A percentile compares a stretch with the other conserved stretches of the same genome.
Conservation (phyloP, 257 asterid genomes). For the Nicotiana obtusifolia region DNA sequence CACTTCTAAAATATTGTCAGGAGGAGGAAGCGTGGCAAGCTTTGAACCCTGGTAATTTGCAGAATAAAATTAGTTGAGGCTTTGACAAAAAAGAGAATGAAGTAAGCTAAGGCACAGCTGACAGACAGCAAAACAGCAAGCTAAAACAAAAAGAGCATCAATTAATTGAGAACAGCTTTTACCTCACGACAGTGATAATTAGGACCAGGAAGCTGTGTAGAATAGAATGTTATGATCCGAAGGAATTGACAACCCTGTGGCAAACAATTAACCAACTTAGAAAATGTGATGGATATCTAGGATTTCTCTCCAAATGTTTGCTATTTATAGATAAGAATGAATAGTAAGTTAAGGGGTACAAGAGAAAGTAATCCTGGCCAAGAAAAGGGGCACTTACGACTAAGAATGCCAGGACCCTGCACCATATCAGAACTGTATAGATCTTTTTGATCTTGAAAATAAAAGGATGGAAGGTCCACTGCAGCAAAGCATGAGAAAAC, state of each 20-base stretch:
- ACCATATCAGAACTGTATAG: slow-evolving; percentile 92
- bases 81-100: neutral
- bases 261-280: slow-evolving; percentile 12
- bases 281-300: neutral
- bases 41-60: slow-evolving; percentile 67
- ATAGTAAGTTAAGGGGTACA: neutral
- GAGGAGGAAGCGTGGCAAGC: slow-evolving; percentile 85
- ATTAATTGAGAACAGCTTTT: neutral
- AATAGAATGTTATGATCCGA: slow-evolving; percentile 84
- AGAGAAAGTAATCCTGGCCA: neutral
- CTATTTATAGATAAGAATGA: neutral
- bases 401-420: slow-evolving; percentile 93
- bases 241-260: slow-evolving; percentile 82
- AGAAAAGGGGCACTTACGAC: slow-evolving; percentile 52
- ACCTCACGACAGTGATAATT: slow-evolving; percentile 99
- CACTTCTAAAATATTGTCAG: slow-evolving; percentile 57
- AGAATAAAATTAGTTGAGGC: neutral
- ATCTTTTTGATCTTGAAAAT: slow-evolving; percentile 80
- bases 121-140: neutral
- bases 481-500: slow-evolving; percentile 31
- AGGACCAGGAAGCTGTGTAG: slow-evolving; percentile 98
- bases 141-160: neutral
- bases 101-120: neutral
- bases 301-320: neutral
- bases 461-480: slow-evolving; percentile 99